phyloP scores from a whole-genome alignment of 202 grass and related monocot species.

The Bolboschoenoplectus hybrid region DNA sequence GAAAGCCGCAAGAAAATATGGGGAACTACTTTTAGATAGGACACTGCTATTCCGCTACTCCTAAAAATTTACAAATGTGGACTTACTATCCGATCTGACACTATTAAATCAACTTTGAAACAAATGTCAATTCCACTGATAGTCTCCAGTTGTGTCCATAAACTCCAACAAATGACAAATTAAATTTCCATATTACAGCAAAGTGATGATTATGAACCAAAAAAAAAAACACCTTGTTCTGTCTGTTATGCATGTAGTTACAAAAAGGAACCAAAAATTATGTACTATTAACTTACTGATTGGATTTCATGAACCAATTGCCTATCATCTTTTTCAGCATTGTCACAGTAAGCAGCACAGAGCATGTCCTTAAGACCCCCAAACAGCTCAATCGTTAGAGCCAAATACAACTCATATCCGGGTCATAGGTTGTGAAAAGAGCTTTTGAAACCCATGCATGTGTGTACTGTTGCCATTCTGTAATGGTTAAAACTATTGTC shows the following conservation, averaged over 20 bases:
- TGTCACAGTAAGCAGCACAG: constrained; percentile 12
- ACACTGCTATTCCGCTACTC: background rate
- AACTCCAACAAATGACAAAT: background rate
- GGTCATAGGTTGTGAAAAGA: constrained; percentile 5
- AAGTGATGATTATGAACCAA: background rate
- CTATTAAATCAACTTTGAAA: background rate
- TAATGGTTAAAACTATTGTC: background rate
- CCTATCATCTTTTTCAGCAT: background rate
- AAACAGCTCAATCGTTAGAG: background rate
- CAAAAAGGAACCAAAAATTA: background rate
- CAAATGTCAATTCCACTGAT: background rate
- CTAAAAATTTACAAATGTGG: background rate
- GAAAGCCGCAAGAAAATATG: background rate
- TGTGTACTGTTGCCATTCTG: background rate
- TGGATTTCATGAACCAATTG: constrained; percentile 9
- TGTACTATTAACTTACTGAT: background rate
- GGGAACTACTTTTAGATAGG: background rate
- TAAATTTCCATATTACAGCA: background rate
- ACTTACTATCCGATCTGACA: background rate
- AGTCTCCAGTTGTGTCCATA: background rate
- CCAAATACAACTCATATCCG: background rate
- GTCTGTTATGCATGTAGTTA: background rate
- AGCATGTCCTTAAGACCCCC: background rate
- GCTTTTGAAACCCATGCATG: background rate
- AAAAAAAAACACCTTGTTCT: background rate